Evolutionary conservation across 345 rosid species (phyloP).

Genomic region (Garcia nutans): DNA sequence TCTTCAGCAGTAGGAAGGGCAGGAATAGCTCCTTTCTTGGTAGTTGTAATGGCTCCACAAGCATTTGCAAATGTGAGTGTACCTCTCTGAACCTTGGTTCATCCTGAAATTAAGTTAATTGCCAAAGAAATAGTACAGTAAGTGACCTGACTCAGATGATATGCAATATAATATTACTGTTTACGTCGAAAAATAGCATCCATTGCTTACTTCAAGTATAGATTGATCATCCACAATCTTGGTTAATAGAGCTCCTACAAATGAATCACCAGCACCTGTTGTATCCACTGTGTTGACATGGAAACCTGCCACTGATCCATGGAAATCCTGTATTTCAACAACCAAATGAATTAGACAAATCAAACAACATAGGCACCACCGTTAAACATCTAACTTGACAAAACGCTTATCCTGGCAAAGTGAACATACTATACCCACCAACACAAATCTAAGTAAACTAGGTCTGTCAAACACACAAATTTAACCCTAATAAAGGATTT

Average conservation of each 20-base stretch:
- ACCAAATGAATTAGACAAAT: background rate
- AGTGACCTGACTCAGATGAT: too few species aligned
- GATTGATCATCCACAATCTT: conserved; percentile 73
- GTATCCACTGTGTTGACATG: conserved; percentile 79
- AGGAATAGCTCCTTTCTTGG: conserved; percentile 96
- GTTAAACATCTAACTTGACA: too few species aligned
- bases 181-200: background rate
- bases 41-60: conserved; percentile 96
- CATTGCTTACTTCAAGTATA: conserved; percentile 55
- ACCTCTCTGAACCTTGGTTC: conserved; percentile 72
- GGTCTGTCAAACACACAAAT: too few species aligned
- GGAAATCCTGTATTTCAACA: conserved; percentile 53
- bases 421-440: too few species aligned
- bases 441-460: too few species aligned
- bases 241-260: conserved; percentile 81
- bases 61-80: conserved; percentile 75
- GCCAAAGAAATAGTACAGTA: too few species aligned
- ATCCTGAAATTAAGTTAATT: conserved; percentile 37
- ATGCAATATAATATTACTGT: background rate
- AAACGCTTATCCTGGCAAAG: too few species aligned
- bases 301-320: conserved; percentile 74
- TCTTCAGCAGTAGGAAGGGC: conserved; percentile 75
- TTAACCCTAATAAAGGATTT: too few species aligned
- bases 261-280: conserved; percentile 97
- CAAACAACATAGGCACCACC: too few species aligned